These are phyloP conservation scores for Talaromyces borbonicus DNA, from an alignment of 495 filamentous ascomycete species.

Conservation along the genomic window DNA sequence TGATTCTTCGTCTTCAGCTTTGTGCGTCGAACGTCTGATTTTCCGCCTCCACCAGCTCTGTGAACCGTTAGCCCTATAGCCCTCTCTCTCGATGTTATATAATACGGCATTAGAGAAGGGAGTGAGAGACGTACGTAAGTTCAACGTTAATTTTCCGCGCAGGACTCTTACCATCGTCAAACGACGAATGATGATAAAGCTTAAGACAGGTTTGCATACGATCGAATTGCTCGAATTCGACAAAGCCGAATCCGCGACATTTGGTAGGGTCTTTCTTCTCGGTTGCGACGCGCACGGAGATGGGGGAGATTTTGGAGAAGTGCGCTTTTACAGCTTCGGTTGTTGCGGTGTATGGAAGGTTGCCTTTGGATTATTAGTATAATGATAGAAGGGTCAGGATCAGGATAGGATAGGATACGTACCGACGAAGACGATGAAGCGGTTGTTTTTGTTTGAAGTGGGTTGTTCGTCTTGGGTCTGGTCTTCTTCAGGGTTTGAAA, in stretches of 20 bases:
- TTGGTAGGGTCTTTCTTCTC: slow-evolving; percentile 56
- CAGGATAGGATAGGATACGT: not conserved
- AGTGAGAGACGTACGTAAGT: slow-evolving; percentile 54
- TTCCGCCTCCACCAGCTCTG: slow-evolving; percentile 71
- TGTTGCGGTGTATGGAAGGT: slow-evolving; percentile 81
- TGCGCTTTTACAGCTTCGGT: slow-evolving; percentile 54
- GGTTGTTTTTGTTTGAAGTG: slow-evolving; percentile 35
- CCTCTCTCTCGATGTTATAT: not conserved
- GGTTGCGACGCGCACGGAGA: slow-evolving; percentile 63
- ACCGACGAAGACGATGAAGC: slow-evolving; percentile 86
- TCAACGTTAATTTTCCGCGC: slow-evolving; percentile 81
- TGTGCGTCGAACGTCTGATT: slow-evolving; percentile 57
- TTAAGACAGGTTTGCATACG: slow-evolving; percentile 90
- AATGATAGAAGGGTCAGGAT: not conserved
- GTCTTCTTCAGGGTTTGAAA: slow-evolving; percentile 10
- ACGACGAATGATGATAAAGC: slow-evolving; percentile 76
- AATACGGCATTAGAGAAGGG: not conserved
- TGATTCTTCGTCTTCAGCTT: slow-evolving; percentile 73
- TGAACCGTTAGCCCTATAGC: not conserved
- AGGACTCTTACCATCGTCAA: slow-evolving; percentile 56
- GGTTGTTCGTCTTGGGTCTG: slow-evolving; percentile 16
- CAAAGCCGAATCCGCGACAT: slow-evolving; percentile 81
- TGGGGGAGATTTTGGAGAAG: slow-evolving; percentile 66
- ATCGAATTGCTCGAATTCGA: slow-evolving; percentile 85
- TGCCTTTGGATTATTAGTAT: slow-evolving; percentile 38